Percentiles rank a stretch among this genome's conserved stretches.
Conservation (phyloP, 2,329 filamentous ascomycete genomes). For the Microdochium paspali region DNA sequence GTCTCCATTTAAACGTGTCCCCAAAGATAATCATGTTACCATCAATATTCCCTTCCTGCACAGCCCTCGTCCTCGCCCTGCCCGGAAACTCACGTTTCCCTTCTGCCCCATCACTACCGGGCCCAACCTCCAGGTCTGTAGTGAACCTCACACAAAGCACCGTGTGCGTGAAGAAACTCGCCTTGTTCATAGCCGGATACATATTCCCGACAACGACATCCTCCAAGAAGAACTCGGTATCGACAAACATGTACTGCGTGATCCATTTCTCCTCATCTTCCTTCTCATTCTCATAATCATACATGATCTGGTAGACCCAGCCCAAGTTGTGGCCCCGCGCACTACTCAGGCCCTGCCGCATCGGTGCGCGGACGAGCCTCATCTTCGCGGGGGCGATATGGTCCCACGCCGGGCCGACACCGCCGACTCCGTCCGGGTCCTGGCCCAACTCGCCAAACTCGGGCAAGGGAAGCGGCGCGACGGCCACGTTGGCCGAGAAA, state of each 20-base stretch:
- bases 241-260: slow-evolving; percentile 35
- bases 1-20: slow-evolving; percentile 28
- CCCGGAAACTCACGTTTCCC: slow-evolving; percentile 22
- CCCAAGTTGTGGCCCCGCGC: slow-evolving; percentile 3
- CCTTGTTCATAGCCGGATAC: slow-evolving; percentile 19
- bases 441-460: not conserved
- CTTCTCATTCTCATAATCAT: slow-evolving; percentile 2
- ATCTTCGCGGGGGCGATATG: slow-evolving; percentile 19
- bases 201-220: slow-evolving; percentile 29
- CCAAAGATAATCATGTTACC: slow-evolving; percentile 24
- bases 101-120: slow-evolving; percentile 11
- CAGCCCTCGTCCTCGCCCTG: slow-evolving; percentile 19
- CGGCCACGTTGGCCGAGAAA: slow-evolving; percentile 13
- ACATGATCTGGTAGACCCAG: slow-evolving; percentile 12
- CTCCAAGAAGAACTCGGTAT: slow-evolving; percentile 27
- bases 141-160: slow-evolving; percentile 28
- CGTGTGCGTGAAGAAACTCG: slow-evolving; percentile 24
- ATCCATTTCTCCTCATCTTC: slow-evolving; percentile 23
- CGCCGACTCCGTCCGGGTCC: not conserved
- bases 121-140: slow-evolving; percentile 16
- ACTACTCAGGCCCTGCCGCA: slow-evolving; percentile 13
- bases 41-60: slow-evolving; percentile 19
- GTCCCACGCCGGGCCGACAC: slow-evolving; percentile 1
- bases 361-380: slow-evolving; percentile 15
- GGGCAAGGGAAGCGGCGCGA: slow-evolving; percentile 2